Conservation (phyloP, 2,329 filamentous ascomycete species). For the Neopestalotiopsis clavispora region DNA sequence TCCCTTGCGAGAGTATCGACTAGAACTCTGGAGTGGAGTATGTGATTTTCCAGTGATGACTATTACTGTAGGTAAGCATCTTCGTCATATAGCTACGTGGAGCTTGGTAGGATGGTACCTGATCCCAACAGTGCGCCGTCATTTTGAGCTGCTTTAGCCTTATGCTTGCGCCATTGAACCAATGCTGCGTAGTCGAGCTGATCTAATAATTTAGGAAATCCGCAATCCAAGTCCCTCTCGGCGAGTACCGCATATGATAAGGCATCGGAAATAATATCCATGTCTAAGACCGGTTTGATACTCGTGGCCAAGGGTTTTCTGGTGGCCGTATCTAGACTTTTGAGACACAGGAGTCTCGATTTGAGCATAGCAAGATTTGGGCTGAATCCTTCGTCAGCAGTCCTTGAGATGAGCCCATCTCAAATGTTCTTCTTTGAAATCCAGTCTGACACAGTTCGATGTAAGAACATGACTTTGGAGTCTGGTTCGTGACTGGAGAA, state of each 20-base stretch:
- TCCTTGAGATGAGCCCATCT: neutral
- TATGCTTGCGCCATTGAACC: neutral
- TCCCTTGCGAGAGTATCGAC: neutral
- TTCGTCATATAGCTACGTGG: neutral
- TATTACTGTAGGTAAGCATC: neutral
- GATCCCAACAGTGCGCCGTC: neutral
- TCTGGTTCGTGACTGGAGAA: neutral
- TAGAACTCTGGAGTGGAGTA: neutral
- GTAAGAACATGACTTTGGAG: neutral
- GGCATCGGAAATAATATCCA: neutral
- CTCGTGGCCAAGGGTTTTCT: neutral
- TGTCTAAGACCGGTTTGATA: neutral
- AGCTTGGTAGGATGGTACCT: neutral
- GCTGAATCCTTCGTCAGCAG: neutral
- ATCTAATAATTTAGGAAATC: neutral
- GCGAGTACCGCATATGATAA: neutral
- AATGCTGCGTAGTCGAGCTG: neutral
- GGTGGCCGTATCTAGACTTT: neutral
- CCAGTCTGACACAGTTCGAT: neutral
- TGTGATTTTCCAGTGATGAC: neutral
- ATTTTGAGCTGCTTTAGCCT: neutral
- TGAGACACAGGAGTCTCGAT: neutral
- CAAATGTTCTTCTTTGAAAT: neutral
- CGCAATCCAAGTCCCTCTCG: neutral
- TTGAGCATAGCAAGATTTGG: conserved; percentile 6